These are phyloP conservation scores for Rhizophagus prolifer DNA, from an alignment of 192 early-diverging fungal genomes.

Conservation along the genomic window DNA sequence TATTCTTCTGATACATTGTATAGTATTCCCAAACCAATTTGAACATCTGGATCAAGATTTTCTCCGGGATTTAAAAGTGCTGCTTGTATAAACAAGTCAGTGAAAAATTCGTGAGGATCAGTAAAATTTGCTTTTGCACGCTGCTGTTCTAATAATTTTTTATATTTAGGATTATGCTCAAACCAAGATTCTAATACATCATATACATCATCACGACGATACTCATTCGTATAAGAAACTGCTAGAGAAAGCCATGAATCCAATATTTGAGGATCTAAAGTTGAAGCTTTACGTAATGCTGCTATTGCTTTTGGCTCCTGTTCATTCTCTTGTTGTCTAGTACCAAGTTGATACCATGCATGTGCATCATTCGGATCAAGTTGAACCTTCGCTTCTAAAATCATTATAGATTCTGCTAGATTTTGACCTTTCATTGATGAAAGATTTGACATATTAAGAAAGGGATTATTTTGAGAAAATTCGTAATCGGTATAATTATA, in stretches of 20 bases:
- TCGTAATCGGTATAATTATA: conserved; percentile 67
- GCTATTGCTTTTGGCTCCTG: conserved; percentile 89
- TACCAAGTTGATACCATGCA: conserved; percentile 85
- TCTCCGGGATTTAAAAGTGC: conserved; percentile 61
- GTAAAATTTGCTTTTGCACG: conserved; percentile 23
- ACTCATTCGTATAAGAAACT: conserved; percentile 94
- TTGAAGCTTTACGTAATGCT: conserved; percentile 78
- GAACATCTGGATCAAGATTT: conserved; percentile 87
- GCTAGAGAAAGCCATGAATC: conserved; percentile 86
- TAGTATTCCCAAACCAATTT: conserved; percentile 90
- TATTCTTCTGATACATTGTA: conserved; percentile 95
- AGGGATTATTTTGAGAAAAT: conserved; percentile 79
- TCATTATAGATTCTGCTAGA: conserved; percentile 85
- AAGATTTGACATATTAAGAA: conserved; percentile 51
- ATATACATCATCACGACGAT: conserved; percentile 80
- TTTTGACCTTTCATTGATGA: conserved; percentile 46
- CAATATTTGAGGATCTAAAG: conserved; percentile 67
- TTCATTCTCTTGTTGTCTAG: conserved; percentile 96
- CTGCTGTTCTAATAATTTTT: conserved; percentile 35
- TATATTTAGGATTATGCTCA: conserved; percentile 69
- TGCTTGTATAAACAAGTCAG: conserved; percentile 76
- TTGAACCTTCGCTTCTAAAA: conserved; percentile 87
- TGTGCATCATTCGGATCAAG: conserved; percentile 73
- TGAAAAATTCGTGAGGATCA: conserved; percentile 69
- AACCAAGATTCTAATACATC: conserved; percentile 90